phyloP scores from a whole-genome alignment of 176 grass and related monocot genomes.

The Triticum timopheevii region DNA sequence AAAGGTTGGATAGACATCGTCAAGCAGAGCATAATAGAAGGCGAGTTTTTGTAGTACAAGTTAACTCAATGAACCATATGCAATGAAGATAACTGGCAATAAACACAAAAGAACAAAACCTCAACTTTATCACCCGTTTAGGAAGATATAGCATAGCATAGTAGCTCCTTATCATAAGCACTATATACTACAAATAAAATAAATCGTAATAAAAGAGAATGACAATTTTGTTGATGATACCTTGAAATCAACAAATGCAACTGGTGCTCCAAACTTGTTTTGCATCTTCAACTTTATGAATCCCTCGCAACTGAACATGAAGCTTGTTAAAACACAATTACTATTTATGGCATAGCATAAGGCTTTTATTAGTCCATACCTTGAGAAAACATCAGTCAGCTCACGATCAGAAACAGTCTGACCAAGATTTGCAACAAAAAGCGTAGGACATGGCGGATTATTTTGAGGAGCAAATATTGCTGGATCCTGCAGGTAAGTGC shows the following conservation, averaged over 20 bases:
- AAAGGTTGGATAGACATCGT: neutral
- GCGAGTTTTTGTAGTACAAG: neutral
- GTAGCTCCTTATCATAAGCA: neutral
- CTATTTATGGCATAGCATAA: neutral
- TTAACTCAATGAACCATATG: neutral
- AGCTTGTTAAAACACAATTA: slow-evolving; percentile 1
- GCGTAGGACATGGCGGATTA: slow-evolving; percentile 83
- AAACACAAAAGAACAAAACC: neutral
- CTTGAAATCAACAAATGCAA: slow-evolving; percentile 97
- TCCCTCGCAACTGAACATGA: slow-evolving; percentile 58
- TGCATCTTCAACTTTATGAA: slow-evolving; percentile 94
- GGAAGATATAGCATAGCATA: neutral
- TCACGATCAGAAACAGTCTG: slow-evolving; percentile 71
- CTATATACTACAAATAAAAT: slow-evolving; percentile 1
- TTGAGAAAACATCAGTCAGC: slow-evolving; percentile 77
- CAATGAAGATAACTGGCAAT: neutral
- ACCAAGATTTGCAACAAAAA: slow-evolving; percentile 92
- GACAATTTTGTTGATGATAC: slow-evolving; percentile 30
- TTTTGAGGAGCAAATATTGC: slow-evolving; percentile 58
- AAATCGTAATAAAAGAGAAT: neutral
- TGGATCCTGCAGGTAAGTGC: slow-evolving; percentile 44
- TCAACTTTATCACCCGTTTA: neutral
- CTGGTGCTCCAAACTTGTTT: slow-evolving; percentile 74
- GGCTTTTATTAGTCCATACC: slow-evolving; percentile 41
- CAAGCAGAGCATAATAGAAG: neutral